Percentiles rank a stretch among this genome's conserved stretches.
Conservation (phyloP, 495 filamentous ascomycete species). For the Ramalina peruviana region DNA sequence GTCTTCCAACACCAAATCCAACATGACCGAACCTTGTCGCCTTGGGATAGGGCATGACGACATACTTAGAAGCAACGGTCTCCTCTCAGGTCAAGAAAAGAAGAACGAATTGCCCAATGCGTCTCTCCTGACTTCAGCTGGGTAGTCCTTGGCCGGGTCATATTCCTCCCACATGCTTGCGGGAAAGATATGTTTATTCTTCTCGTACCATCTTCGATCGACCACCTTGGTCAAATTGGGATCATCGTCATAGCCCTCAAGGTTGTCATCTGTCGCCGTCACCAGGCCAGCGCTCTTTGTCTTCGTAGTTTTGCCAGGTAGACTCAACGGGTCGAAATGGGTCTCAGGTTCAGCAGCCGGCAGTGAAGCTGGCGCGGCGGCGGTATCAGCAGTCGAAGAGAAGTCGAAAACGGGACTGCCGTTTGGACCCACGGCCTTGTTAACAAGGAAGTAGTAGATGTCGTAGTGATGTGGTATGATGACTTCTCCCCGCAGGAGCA, state of each 20-base stretch:
- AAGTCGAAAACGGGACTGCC: constrained; percentile 70
- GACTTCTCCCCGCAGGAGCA: constrained; percentile 81
- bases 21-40: too few species aligned
- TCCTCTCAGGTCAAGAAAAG: constrained; percentile 33
- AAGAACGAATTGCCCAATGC: constrained; percentile 85
- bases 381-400: constrained; percentile 31
- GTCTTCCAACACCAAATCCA: too few species aligned
- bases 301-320: constrained; percentile 26
- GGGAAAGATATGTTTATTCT: constrained; percentile 95
- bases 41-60: too few species aligned
- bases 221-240: constrained; percentile 84
- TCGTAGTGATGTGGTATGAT: constrained; percentile 97
- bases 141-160: constrained; percentile 77
- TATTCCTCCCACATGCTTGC: constrained; percentile 94
- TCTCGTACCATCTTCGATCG: constrained; percentile 89
- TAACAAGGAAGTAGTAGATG: constrained; percentile 92
- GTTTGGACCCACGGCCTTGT: constrained; percentile 58
- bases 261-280: constrained; percentile 12
- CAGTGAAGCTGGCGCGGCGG: neutral
- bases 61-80: too few species aligned
- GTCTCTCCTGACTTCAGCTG: constrained; percentile 68
- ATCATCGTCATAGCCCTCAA: constrained; percentile 72
- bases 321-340: constrained; percentile 32
- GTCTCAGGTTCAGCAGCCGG: constrained; percentile 20
- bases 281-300: constrained; percentile 10